Conservation (phyloP, 768 basidiomycete species). For the Melanogaster broomeanus region DNA sequence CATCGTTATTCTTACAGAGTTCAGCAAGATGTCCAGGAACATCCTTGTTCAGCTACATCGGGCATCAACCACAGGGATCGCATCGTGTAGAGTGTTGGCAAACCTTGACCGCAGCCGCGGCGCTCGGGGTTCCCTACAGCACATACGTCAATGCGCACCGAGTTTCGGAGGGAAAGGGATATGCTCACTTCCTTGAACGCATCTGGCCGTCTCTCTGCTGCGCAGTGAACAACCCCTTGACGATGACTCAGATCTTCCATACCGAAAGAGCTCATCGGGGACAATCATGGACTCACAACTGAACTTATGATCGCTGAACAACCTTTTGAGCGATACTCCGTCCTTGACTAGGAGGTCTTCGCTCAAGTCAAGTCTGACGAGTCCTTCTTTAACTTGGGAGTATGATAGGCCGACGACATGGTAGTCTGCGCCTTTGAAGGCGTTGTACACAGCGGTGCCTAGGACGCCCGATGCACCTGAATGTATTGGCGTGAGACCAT, state of each 20-base stretch:
- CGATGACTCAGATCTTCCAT: conserved; percentile 6
- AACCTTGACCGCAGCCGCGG: conserved; percentile 65
- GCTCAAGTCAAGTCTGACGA: conserved; percentile 67
- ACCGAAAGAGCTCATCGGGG: not conserved
- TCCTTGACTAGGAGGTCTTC: conserved; percentile 38
- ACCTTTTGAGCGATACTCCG: conserved; percentile 45
- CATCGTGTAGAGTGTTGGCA: conserved; percentile 8
- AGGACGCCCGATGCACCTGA: conserved; percentile 91
- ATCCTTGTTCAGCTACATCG: conserved; percentile 70
- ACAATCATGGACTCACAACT: conserved; percentile 54
- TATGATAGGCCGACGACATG: conserved; percentile 72
- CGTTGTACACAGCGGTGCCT: conserved; percentile 72
- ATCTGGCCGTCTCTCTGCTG: conserved; percentile 91
- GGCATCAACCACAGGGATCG: not conserved
- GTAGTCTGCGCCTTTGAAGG: conserved; percentile 51
- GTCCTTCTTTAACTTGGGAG: conserved; percentile 58
- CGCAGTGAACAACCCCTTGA: conserved; percentile 90
- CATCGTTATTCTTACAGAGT: conserved; percentile 60
- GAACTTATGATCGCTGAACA: conserved; percentile 62
- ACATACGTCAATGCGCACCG: not conserved
- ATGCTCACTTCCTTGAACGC: conserved; percentile 81
- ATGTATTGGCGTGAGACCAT: conserved; percentile 12
- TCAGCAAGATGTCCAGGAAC: conserved; percentile 74
- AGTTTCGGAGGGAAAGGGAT: not conserved
- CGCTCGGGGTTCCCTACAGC: conserved; percentile 50